phyloP scores from a whole-genome alignment of 2,329 filamentous ascomycete genomes.

The Xylaria arbuscula region DNA sequence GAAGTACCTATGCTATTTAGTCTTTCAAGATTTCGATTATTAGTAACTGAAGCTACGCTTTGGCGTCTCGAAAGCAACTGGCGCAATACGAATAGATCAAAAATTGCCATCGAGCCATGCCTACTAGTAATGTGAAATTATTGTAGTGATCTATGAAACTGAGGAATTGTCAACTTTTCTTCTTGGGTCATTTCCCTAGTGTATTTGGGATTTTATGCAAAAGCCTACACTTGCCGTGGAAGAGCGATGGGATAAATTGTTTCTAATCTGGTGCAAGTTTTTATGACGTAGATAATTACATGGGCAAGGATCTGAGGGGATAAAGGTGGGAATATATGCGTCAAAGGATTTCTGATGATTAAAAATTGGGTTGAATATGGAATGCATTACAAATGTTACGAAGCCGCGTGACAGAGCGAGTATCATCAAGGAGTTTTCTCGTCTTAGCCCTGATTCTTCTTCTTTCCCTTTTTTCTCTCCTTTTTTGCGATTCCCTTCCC shows the following conservation, averaged over 20 bases:
- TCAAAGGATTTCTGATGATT: no score
- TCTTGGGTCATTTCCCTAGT: no score
- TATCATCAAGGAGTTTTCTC: constrained; percentile 25
- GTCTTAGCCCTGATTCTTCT: neutral
- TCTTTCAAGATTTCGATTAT: neutral
- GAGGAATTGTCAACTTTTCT: no score
- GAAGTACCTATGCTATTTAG: neutral
- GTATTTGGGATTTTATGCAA: no score
- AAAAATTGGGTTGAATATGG: neutral
- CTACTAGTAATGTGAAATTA: no score
- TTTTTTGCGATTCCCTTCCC: neutral
- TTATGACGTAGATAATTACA: no score
- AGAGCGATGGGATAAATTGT: no score
- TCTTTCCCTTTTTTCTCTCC: neutral
- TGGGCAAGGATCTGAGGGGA: no score
- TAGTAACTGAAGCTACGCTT: neutral
- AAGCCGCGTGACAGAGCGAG: constrained; percentile 22
- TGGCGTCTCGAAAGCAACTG: neutral
- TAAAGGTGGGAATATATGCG: no score
- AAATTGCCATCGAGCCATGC: neutral
- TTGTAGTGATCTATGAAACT: neutral
- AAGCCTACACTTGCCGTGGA: no score
- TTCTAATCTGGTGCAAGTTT: no score
- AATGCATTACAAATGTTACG: constrained; percentile 12
- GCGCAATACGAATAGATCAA: constrained; percentile 15